Percentiles rank a stretch among this genome's conserved stretches.
These are phyloP conservation scores for Coemansia sp. DNA, from an alignment of 192 early-diverging fungal species.

Conservation along the genomic window DNA sequence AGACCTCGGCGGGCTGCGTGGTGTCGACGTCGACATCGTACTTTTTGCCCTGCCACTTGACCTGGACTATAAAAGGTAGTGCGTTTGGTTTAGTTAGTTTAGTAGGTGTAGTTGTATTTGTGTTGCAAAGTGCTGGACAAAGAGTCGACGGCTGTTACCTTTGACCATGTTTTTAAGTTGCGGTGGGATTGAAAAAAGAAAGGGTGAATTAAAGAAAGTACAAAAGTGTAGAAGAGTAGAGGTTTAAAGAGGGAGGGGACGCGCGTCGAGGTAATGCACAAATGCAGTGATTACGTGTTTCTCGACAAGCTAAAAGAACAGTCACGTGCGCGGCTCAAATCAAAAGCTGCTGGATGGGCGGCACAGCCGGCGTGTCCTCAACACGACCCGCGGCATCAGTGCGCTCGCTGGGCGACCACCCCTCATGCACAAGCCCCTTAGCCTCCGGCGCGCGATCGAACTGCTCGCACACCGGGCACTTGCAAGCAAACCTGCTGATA, in stretches of 20 bases:
- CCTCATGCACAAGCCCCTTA: slow-evolving; percentile 14
- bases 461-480: slow-evolving; percentile 39
- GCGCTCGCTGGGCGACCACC: slow-evolving; percentile 36
- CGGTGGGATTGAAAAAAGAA: not conserved
- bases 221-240: not conserved
- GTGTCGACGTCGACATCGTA: slow-evolving; percentile 75
- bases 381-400: slow-evolving; percentile 7
- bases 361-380: slow-evolving; percentile 33
- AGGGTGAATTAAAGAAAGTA: not conserved
- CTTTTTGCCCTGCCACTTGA: slow-evolving; percentile 92
- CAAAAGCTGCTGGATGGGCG: slow-evolving; percentile 28
- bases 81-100: no score
- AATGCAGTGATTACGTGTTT: not conserved
- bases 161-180: slow-evolving; percentile 19
- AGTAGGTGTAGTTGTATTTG: no score
- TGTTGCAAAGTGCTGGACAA: no score
- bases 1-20: slow-evolving; percentile 67
- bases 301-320: not conserved
- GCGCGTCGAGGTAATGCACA: not conserved
- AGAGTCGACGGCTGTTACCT: slow-evolving; percentile 21
- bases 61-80: slow-evolving; percentile 60
- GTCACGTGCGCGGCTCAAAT: slow-evolving; percentile 1
- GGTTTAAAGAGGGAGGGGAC: no score
- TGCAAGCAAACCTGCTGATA: slow-evolving; percentile 25
- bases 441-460: slow-evolving; percentile 23